Conservation (phyloP, 1,284 basidiomycete species). For the Dichomitus squalens region DNA sequence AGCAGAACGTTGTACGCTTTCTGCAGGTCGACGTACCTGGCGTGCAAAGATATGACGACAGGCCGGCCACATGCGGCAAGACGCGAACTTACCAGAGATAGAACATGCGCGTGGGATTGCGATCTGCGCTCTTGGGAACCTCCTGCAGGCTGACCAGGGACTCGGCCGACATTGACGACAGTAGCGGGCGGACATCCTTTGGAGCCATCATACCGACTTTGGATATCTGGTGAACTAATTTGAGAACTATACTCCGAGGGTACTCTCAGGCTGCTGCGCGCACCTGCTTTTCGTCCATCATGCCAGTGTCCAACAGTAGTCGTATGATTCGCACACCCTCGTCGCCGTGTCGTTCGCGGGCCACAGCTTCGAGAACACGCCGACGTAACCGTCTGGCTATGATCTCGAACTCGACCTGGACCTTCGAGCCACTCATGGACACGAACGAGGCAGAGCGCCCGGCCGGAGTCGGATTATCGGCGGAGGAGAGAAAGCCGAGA, state of each 20-base stretch:
- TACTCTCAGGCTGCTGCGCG: conserved; percentile 25
- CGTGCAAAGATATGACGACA: not conserved
- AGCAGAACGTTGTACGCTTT: conserved; percentile 82
- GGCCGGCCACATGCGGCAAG: not conserved
- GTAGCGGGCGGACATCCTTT: conserved; percentile 83
- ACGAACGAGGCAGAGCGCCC: conserved; percentile 71
- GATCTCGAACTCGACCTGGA: conserved; percentile 83
- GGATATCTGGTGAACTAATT: conserved; percentile 65
- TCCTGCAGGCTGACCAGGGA: conserved; percentile 88
- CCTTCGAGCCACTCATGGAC: conserved; percentile 68
- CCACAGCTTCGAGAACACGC: conserved; percentile 78
- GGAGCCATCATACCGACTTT: conserved; percentile 92
- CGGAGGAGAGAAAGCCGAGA: conserved; percentile 70
- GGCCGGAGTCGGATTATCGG: conserved; percentile 78
- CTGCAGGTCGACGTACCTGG: conserved; percentile 80
- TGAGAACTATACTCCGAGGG: not conserved
- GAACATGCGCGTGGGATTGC: conserved; percentile 83
- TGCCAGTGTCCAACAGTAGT: conserved; percentile 85
- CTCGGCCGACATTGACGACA: conserved; percentile 80
- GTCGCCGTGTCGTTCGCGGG: conserved; percentile 85
- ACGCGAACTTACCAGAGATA: conserved; percentile 78
- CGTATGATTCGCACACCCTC: conserved; percentile 85
- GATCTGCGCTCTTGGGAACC: conserved; percentile 85
- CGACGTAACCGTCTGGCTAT: conserved; percentile 74
- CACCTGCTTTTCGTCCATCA: conserved; percentile 95